Evolutionary conservation across 106 monocot species (phyloP), one percentile per base, ranked within the genome.

Genomic region (Allium sativum): DNA sequence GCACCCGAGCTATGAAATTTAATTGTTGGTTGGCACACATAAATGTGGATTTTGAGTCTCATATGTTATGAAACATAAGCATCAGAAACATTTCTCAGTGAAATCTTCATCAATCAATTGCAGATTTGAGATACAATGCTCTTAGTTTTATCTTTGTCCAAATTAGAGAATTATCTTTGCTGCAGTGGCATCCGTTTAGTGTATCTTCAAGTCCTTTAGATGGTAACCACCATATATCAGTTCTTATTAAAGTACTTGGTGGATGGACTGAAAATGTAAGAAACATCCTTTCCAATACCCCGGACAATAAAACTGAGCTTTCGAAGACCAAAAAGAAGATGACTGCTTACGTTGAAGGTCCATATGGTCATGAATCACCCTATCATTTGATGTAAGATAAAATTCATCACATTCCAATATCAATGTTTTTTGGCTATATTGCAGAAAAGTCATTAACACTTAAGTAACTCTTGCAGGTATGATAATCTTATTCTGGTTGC

Each of bases 181-280:
- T 89, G 22, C 86, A 94, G 67, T 94, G 93, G 93, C 93, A 94
- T 70, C 93, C 93, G 8, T 94, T 94, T 22, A 94, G 93, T 64
- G 93, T 94, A 56, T 94, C 93, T 44, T 94, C 93, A 1, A 94
- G 89, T 68, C 93, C 93, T 57, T 73, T 89, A 76, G 86, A 94
- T 66, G 93, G 93, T 12, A 71, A 54, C 40, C 44, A 76, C 60
- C 89, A 89, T 50, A 40, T 94, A 4, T 71, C 89, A n/a, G 44
- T 94, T 71, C 86, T 94, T 21, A 79, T 94, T 54, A 94, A 94
- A 68, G 93, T 94, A 10, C 89, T 94, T 8, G 93, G 93, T 7
- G 66, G 70, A 45, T 94, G 93, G 93, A 94, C 93, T 10, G 85
- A 53, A 4, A 83, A 80, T 62, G 65, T 94, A 12, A 75, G 78